phyloP scores from a whole-genome alignment of 1,284 basidiomycete species.

The Hypsizygus ulmarius region DNA sequence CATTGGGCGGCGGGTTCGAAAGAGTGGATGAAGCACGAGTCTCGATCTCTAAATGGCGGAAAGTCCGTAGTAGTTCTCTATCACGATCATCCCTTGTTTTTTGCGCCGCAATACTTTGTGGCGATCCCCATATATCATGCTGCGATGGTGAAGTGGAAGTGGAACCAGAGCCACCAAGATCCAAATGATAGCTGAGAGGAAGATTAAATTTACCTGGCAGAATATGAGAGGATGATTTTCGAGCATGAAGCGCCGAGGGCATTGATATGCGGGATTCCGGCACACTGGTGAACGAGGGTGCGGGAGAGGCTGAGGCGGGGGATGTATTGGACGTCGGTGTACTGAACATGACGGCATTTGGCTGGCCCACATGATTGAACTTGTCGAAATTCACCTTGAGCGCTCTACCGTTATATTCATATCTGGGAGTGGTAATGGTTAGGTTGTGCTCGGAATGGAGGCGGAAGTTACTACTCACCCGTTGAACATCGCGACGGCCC shows the following conservation, averaged over 20 bases:
- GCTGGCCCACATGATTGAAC: constrained; percentile 47
- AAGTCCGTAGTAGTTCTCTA: constrained; percentile 11
- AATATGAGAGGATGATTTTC: constrained; percentile 8
- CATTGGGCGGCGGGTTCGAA: background rate
- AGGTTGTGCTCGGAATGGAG: background rate
- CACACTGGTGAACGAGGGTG: constrained; percentile 14
- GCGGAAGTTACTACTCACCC: constrained; percentile 47
- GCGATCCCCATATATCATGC: constrained; percentile 9
- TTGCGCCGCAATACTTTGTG: background rate
- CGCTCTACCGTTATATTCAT: constrained; percentile 82
- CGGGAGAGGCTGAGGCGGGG: constrained; percentile 13
- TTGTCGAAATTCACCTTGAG: constrained; percentile 89
- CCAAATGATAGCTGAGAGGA: constrained; percentile 10
- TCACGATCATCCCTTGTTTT: constrained; percentile 11
- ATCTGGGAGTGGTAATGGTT: constrained; percentile 42
- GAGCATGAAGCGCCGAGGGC: constrained; percentile 2
- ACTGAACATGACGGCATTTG: constrained; percentile 18
- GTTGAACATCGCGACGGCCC: constrained; percentile 84
- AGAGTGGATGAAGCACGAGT: constrained; percentile 9
- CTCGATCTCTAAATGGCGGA: constrained; percentile 11
- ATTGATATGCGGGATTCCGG: constrained; percentile 6
- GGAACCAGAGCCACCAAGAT: constrained; percentile 5
- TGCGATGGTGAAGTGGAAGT: constrained; percentile 9
- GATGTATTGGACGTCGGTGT: constrained; percentile 7
- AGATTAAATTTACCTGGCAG: constrained; percentile 11